Evolutionary conservation across 257 asterid genomes (phyloP).

Genomic region (Solanum tarijense): DNA sequence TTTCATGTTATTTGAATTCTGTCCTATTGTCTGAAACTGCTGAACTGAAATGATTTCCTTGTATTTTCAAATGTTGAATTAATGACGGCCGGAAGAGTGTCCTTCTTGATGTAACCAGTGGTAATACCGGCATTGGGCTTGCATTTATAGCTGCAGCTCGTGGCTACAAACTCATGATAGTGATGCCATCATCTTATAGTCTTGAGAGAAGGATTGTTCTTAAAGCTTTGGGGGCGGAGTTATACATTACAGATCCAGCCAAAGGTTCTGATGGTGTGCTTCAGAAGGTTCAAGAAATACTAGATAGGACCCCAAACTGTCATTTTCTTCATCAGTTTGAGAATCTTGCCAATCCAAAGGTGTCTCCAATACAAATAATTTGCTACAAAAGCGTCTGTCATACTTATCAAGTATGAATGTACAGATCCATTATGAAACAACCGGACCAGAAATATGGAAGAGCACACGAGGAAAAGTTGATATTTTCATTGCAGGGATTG

Average conservation of each 20-base stretch:
- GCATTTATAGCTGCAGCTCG: conserved; percentile 28
- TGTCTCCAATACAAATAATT: background rate
- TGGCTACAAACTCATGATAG: conserved; percentile 31
- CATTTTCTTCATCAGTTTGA: conserved; percentile 25
- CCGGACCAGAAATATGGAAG: conserved; percentile 5
- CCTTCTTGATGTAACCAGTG: conserved; percentile 32
- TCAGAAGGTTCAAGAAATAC: conserved; percentile 18
- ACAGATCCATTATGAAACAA: conserved; percentile 34
- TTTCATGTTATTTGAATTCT: background rate
- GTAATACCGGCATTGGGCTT: conserved; percentile 43
- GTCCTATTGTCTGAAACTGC: background rate
- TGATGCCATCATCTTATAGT: conserved; percentile 28
- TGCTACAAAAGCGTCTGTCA: background rate
- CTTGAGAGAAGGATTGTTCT: conserved; percentile 32
- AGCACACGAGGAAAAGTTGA: conserved; percentile 25
- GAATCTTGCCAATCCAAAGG: conserved; percentile 40
- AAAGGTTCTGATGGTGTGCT: conserved; percentile 18
- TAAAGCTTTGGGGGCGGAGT: conserved; percentile 34
- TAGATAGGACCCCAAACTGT: conserved; percentile 23
- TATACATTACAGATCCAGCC: conserved; percentile 20
- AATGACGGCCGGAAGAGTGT: conserved; percentile 17
- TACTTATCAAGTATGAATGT: background rate
- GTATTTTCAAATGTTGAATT: background rate
- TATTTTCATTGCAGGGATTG: conserved; percentile 30
- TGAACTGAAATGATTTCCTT: background rate